Conservation (phyloP, 169 alveolate genomes). For the Haemoproteus tartakovskyi region DNA sequence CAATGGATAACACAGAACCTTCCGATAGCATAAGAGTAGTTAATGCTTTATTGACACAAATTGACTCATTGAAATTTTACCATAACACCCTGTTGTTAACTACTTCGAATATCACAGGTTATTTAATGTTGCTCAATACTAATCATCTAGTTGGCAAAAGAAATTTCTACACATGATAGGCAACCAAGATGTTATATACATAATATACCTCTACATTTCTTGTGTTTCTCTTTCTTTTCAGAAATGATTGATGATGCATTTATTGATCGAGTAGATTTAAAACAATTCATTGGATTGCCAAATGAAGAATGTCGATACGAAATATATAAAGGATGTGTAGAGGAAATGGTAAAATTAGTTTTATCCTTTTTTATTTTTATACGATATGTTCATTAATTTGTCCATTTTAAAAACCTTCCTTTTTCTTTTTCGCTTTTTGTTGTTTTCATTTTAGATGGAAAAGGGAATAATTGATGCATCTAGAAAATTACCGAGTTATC, state of each 20-base stretch:
- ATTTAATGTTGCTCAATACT: neutral
- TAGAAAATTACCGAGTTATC: constrained; percentile 39
- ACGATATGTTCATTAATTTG: neutral
- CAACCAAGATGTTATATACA: neutral
- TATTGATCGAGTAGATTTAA: constrained; percentile 80
- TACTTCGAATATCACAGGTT: constrained; percentile 79
- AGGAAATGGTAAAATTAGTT: constrained; percentile 65
- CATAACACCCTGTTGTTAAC: constrained; percentile 77
- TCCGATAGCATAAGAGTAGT: constrained; percentile 81
- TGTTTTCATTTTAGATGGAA: constrained; percentile 17
- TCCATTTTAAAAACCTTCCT: neutral
- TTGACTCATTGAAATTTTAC: constrained; percentile 71
- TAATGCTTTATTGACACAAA: constrained; percentile 80
- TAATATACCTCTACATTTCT: neutral
- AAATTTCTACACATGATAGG: neutral
- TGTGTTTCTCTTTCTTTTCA: constrained; percentile 7
- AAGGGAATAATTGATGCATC: constrained; percentile 27
- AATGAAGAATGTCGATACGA: constrained; percentile 69
- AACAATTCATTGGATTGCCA: constrained; percentile 75
- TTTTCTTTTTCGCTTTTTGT: constrained; percentile 4
- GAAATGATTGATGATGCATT: constrained; percentile 80
- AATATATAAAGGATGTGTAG: constrained; percentile 73
- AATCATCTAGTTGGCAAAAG: neutral
- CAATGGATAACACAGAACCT: constrained; percentile 78
- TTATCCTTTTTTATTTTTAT: neutral